Conservation (phyloP, 441 rosid species). For the Iberis amara region DNA sequence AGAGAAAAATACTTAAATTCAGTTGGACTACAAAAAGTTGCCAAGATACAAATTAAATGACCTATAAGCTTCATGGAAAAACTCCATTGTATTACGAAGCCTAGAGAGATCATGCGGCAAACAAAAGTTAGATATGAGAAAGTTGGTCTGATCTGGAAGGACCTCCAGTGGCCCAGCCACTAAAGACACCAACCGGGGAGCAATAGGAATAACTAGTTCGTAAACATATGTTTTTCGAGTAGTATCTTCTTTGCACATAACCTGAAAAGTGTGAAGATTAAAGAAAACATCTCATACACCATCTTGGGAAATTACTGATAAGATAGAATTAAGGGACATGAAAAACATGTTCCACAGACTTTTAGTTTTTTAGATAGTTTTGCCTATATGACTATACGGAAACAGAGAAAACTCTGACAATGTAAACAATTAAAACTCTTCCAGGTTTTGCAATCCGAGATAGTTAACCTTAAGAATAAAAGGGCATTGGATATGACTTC, state of each 20-base stretch:
- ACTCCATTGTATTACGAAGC: constrained; percentile 73
- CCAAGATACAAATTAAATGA: constrained; percentile 28
- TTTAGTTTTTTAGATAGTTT: neutral
- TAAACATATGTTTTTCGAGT: constrained; percentile 81
- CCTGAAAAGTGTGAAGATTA: constrained; percentile 39
- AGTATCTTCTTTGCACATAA: constrained; percentile 83
- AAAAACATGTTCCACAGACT: constrained; percentile 9
- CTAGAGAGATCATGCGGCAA: constrained; percentile 49
- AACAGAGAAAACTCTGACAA: neutral
- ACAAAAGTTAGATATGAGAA: constrained; percentile 76
- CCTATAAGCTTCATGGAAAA: constrained; percentile 90
- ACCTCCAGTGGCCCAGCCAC: constrained; percentile 86
- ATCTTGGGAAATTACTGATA: constrained; percentile 14
- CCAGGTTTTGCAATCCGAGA: neutral
- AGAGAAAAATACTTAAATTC: constrained; percentile 18
- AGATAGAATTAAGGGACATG: constrained; percentile 7
- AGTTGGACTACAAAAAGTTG: constrained; percentile 17
- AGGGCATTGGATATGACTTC: constrained; percentile 3
- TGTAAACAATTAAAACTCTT: neutral
- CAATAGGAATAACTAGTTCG: constrained; percentile 70
- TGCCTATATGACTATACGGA: neutral
- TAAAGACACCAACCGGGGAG: constrained; percentile 82
- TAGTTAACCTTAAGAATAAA: constrained; percentile 2
- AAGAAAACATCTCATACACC: constrained; percentile 3
- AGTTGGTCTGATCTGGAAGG: constrained; percentile 61